Conservation (phyloP, 768 basidiomycete species). For the Hygrocybe punicea region DNA sequence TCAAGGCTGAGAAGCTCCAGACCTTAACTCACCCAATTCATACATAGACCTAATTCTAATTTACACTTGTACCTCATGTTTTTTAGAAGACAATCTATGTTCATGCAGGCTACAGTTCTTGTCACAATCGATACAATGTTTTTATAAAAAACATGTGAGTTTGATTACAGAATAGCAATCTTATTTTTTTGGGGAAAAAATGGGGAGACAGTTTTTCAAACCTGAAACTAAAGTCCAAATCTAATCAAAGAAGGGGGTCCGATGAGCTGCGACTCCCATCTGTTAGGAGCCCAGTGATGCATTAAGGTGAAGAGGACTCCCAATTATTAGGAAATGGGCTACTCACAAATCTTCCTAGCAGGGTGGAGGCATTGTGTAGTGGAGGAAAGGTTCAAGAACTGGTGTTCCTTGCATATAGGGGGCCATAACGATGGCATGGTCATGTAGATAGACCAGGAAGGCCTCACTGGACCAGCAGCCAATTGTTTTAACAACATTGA, state of each 20-base stretch:
- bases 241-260: neutral
- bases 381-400: slow-evolving; percentile 6
- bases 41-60: too few relatives aligned
- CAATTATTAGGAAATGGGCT: slow-evolving; percentile 6
- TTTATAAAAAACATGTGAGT: too few relatives aligned
- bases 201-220: neutral
- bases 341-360: neutral
- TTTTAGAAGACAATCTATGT: too few relatives aligned
- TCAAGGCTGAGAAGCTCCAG: too few relatives aligned
- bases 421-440: slow-evolving; percentile 28
- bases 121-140: too few relatives aligned
- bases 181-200: neutral
- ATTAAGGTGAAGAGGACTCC: slow-evolving; percentile 5
- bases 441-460: slow-evolving; percentile 26
- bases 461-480: slow-evolving; percentile 38
- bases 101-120: too few relatives aligned
- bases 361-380: slow-evolving; percentile 13
- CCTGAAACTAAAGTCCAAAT: neutral
- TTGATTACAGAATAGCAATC: too few relatives aligned
- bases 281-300: slow-evolving; percentile 11
- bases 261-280: slow-evolving; percentile 10
- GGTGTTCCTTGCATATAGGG: slow-evolving; percentile 29
- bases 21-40: too few relatives aligned
- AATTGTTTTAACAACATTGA: slow-evolving; percentile 37
- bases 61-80: too few relatives aligned